Base-by-base conservation (phyloP, 2,329 filamentous ascomycete genomes). In the Thielaviopsis ethacetica region DNA sequence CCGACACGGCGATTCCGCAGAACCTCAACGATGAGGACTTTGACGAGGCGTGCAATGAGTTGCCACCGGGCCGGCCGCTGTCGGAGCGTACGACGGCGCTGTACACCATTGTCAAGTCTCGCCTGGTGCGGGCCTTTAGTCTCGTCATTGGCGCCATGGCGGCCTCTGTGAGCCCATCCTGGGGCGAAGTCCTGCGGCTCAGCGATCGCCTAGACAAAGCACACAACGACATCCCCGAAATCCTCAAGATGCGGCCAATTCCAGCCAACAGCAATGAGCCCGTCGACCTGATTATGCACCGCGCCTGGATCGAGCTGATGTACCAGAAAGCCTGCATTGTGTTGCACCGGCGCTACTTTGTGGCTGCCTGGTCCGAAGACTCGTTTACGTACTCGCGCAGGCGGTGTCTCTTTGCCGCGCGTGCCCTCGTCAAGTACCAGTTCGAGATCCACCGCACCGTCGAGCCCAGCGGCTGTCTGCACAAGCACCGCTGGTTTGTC, bases 1-100 rank as follows among this genome's bases (percentile, higher is more conserved):
- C 71, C 63, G 76, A 78, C 63, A 74, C 72, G 1, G 70, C 68
- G 10, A 68, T 72, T 19, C 76, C 76, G 9, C 67, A 70, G 7
- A 78, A 77, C 63, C 66, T 78, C 7, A 69, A 67, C 55, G 77
- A 80, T 62, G 70, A 73, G 13, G 77, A 80, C 64, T 78, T 80
- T 63, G 75, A 76, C 63, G 75, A 78, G 64, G 67, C 70, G 21
- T 69, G 70, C 17, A 65, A 66, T 12, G 67, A 71, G 4, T 67
- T 77, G 56, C 75, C 76, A 1, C 67, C 69, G 0, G 69, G 73
- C 2, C 69, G 75, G 1, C 70, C 73, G 2, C 65, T 69, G 22
- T 71, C 71, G 0, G 74, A 77, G 50, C 68, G 72, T 17, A 75
- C 73, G 1, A 71, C 72, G 6, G 68, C 72, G 44, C 66, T 78